Conservation (phyloP, 2,329 filamentous ascomycete genomes). For the Trichoderma sp. region DNA sequence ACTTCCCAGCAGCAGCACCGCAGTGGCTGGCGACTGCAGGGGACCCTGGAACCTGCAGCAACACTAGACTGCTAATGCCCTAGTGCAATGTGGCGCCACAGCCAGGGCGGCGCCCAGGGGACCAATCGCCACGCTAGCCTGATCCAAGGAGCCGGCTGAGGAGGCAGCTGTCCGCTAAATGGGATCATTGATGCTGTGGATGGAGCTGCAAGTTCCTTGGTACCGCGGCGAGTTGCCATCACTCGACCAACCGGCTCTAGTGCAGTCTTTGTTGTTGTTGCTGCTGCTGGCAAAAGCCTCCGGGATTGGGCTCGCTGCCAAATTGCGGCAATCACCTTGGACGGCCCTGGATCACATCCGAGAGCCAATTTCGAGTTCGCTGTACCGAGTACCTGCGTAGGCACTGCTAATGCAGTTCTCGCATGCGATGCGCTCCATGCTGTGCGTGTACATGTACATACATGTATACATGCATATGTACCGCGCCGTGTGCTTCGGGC, state of each 20-base stretch:
- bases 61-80: background rate
- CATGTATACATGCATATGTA: background rate
- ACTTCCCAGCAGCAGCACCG: background rate
- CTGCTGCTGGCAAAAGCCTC: background rate
- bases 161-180: conserved; percentile 5
- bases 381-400: background rate
- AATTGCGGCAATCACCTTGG: background rate
- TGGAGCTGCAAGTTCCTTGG: background rate
- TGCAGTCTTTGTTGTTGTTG: background rate
- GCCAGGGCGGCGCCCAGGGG: conserved; percentile 13
- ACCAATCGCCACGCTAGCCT: conserved; percentile 12
- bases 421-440: background rate
- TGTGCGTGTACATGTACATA: conserved; percentile 8
- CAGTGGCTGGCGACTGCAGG: conserved; percentile 10
- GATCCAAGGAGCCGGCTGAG: conserved; percentile 7
- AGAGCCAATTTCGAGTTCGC: background rate
- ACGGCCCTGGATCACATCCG: background rate
- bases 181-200: background rate
- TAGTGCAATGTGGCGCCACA: conserved; percentile 14
- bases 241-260: background rate
- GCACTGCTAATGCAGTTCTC: background rate
- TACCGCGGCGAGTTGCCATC: background rate
- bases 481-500: background rate
- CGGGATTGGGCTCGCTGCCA: background rate
- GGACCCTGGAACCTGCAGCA: background rate